These are phyloP conservation scores for Beta vulgaris DNA, from an alignment of 148 eudicot genomes.

Conservation along the genomic window DNA sequence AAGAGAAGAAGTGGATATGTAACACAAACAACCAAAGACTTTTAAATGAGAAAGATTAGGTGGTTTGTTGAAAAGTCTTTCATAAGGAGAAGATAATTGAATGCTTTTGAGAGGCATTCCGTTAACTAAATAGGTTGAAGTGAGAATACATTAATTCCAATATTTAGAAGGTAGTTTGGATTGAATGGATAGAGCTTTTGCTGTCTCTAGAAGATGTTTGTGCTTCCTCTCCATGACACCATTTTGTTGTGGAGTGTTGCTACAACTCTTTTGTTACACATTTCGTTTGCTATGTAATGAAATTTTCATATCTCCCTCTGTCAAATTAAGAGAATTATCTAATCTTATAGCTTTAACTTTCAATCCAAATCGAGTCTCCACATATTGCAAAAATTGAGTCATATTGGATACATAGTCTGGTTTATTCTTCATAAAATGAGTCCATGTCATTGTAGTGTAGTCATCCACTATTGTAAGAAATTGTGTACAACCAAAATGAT, in stretches of 20 bases:
- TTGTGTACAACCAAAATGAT: neutral
- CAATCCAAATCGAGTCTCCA: neutral
- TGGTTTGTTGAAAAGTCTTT: neutral
- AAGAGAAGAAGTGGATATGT: neutral
- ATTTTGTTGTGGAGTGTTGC: too few relatives aligned
- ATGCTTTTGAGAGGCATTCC: neutral
- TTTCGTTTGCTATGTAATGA: too few relatives aligned
- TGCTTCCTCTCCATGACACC: constrained; percentile 8
- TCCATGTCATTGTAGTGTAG: constrained; percentile 1
- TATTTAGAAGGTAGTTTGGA: neutral
- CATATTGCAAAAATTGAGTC: neutral
- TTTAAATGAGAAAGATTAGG: neutral
- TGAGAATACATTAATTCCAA: constrained; percentile 2
- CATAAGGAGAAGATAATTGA: neutral
- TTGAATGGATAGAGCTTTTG: neutral
- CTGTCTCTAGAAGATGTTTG: neutral
- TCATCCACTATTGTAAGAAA: constrained; percentile 17
- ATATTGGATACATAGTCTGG: neutral
- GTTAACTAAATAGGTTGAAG: neutral
- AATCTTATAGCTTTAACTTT: neutral
- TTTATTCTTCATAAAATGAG: neutral
- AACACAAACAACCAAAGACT: neutral
- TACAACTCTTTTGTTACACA: too few relatives aligned
- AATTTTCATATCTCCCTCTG: neutral
- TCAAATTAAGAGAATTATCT: neutral